phyloP scores from a whole-genome alignment of 768 basidiomycete species.

The Daedaleopsis sinensis region DNA sequence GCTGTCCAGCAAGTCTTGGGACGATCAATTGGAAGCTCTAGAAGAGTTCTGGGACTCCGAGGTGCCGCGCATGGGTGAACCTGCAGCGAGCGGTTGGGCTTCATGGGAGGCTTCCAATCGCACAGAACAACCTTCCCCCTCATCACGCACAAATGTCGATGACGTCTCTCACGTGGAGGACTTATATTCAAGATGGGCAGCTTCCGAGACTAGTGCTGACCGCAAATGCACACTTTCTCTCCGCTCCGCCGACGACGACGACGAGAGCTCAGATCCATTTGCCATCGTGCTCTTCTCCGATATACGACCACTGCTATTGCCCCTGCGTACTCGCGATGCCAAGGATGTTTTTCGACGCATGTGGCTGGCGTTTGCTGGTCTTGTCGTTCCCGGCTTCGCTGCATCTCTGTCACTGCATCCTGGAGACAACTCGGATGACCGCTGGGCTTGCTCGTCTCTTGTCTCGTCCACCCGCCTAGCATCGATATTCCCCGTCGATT shows the following conservation, averaged over 20 bases:
- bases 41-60: constrained; percentile 90
- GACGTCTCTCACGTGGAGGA: constrained; percentile 41
- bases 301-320: constrained; percentile 57
- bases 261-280: constrained; percentile 66
- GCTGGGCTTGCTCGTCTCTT: constrained; percentile 61
- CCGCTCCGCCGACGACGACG: constrained; percentile 54
- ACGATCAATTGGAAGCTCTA: constrained; percentile 55
- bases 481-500: constrained; percentile 52
- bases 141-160: constrained; percentile 24
- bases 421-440: constrained; percentile 60
- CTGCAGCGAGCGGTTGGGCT: constrained; percentile 67
- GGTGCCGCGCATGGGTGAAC: constrained; percentile 73
- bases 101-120: constrained; percentile 55
- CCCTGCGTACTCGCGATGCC: constrained; percentile 44
- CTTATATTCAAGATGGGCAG: constrained; percentile 70
- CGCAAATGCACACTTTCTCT: constrained; percentile 46
- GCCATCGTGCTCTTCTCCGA: constrained; percentile 74
- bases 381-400: constrained; percentile 71
- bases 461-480: constrained; percentile 47
- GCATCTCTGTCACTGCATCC: constrained; percentile 37
- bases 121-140: constrained; percentile 31
- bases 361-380: constrained; percentile 73
- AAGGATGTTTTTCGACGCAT: constrained; percentile 63
- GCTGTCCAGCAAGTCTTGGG: constrained; percentile 47
- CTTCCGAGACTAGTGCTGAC: constrained; percentile 57